A percentile compares a stretch with the other conserved stretches of the same genome.
Conservation (phyloP, 2,329 filamentous ascomycete species). For the Claviceps sp. region DNA sequence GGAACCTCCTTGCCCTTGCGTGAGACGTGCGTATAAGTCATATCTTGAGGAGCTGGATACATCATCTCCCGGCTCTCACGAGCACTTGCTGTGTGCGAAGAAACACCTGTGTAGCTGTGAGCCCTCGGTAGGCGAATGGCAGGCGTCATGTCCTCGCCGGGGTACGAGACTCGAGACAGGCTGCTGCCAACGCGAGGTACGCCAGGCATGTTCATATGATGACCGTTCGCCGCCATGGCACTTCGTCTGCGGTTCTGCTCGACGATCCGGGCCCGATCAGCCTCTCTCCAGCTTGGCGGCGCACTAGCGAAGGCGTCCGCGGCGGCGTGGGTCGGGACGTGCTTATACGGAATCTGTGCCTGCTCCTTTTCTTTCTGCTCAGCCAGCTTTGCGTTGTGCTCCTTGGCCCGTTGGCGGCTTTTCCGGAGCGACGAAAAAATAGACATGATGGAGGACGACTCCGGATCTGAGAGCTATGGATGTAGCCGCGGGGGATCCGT, state of each 20-base stretch:
- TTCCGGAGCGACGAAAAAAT: constrained; percentile 41
- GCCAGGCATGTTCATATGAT: constrained; percentile 24
- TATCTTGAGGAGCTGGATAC: constrained; percentile 16
- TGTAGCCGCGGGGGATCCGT: not conserved
- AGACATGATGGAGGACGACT: constrained; percentile 29
- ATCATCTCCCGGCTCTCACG: constrained; percentile 17
- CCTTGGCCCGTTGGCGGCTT: constrained; percentile 41
- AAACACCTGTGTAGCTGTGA: constrained; percentile 30
- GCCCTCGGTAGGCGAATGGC: constrained; percentile 26
- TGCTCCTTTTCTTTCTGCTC: constrained; percentile 32
- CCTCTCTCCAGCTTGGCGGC: constrained; percentile 34
- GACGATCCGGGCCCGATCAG: constrained; percentile 33
- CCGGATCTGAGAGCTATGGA: not conserved
- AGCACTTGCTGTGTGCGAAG: constrained; percentile 14
- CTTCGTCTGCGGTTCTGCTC: constrained; percentile 37
- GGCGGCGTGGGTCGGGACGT: constrained; percentile 49
- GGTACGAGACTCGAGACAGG: constrained; percentile 33
- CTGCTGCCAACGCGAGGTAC: constrained; percentile 33
- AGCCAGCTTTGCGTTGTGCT: constrained; percentile 33
- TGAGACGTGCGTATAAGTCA: constrained; percentile 14
- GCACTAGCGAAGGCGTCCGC: constrained; percentile 42
- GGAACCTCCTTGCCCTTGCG: constrained; percentile 31
- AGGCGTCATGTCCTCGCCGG: constrained; percentile 26
- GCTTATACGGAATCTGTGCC: constrained; percentile 34
- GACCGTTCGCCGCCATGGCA: constrained; percentile 29